phyloP scores from a whole-genome alignment of 768 basidiomycete species.

The Russula dissimulans region DNA sequence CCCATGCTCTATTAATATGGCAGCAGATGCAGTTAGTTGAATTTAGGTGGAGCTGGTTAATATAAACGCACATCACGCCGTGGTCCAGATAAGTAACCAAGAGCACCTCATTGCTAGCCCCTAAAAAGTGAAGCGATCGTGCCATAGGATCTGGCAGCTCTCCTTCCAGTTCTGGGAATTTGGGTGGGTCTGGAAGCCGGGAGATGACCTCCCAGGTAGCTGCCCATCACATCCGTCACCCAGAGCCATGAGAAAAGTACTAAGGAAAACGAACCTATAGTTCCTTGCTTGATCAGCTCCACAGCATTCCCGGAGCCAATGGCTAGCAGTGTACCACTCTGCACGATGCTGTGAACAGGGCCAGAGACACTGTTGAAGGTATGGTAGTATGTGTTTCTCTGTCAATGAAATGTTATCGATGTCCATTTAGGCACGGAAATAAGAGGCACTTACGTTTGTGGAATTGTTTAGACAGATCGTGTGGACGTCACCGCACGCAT shows the following conservation, averaged over 20 bases:
- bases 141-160: not conserved
- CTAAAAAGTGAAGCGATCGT: not conserved
- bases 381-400: not conserved
- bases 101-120: not conserved
- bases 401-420: too few relatives aligned
- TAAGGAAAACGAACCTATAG: not conserved
- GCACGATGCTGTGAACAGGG: not conserved
- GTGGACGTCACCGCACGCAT: not conserved
- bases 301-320: not conserved
- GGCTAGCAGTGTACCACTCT: not conserved
- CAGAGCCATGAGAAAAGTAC: not conserved
- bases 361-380: not conserved
- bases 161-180: not conserved
- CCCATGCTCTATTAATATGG: not conserved
- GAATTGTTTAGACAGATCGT: not conserved
- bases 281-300: not conserved
- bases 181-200: not conserved
- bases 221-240: not conserved
- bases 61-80: not conserved
- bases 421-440: too few relatives aligned
- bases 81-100: slow-evolving; percentile 1
- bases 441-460: not conserved
- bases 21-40: too few relatives aligned
- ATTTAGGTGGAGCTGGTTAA: not conserved
- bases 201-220: not conserved